A percentile compares a stretch with the other conserved stretches of the same genome.
phyloP scores from a whole-genome alignment of 805 yeast genomes.

The Brettanomyces naardenensis region DNA sequence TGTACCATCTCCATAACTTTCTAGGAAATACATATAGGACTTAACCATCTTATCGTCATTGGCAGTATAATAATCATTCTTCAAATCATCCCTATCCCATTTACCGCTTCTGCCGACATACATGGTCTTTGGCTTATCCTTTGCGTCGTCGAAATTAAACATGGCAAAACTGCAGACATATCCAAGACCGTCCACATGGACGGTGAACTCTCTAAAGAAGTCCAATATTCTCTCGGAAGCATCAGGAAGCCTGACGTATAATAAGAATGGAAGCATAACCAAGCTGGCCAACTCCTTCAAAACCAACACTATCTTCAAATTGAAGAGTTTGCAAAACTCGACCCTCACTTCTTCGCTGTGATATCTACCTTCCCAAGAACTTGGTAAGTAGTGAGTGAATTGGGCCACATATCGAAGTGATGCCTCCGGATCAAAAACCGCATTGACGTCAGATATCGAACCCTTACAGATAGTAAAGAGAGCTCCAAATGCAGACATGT shows the following conservation, averaged over 20 bases:
- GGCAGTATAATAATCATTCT: slow-evolving; percentile 35
- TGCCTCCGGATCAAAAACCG: slow-evolving; percentile 91
- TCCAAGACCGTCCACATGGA: slow-evolving; percentile 91
- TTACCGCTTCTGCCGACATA: slow-evolving; percentile 17
- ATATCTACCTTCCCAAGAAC: slow-evolving; percentile 74
- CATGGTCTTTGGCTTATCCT: slow-evolving; percentile 23
- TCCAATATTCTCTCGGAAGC: slow-evolving; percentile 74
- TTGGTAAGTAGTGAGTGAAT: slow-evolving; percentile 86
- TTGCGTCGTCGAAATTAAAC: slow-evolving; percentile 67
- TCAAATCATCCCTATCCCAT: slow-evolving; percentile 21
- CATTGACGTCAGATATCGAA: slow-evolving; percentile 49
- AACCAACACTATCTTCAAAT: slow-evolving; percentile 62
- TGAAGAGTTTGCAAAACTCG: slow-evolving; percentile 75
- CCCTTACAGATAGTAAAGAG: slow-evolving; percentile 77
- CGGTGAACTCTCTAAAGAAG: slow-evolving; percentile 82
- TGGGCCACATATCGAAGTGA: slow-evolving; percentile 73
- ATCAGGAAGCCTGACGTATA: slow-evolving; percentile 76
- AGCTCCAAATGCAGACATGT: slow-evolving; percentile 83
- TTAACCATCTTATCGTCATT: slow-evolving; percentile 87
- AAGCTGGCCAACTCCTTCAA: slow-evolving; percentile 76
- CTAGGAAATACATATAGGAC: slow-evolving; percentile 80
- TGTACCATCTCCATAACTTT: slow-evolving; percentile 66
- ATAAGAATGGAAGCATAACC: slow-evolving; percentile 78
- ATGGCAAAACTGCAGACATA: slow-evolving; percentile 91
- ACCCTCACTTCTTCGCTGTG: slow-evolving; percentile 80